Percentiles rank a stretch among this genome's conserved stretches.
These are phyloP conservation scores for Penicillium nucicola DNA, from an alignment of 495 filamentous ascomycete genomes.

Conservation along the genomic window DNA sequence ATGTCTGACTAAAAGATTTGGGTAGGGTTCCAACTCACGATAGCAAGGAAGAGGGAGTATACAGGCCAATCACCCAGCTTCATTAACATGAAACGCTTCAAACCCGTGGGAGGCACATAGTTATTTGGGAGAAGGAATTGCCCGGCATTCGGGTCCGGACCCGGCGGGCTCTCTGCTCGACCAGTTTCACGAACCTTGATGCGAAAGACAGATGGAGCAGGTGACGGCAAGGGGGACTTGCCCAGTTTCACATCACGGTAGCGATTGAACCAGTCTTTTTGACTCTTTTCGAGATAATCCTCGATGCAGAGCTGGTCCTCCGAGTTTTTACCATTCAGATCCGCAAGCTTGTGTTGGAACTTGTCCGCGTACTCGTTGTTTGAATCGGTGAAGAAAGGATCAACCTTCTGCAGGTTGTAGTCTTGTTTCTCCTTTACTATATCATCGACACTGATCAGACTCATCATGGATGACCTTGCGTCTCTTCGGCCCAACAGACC, in stretches of 20 bases:
- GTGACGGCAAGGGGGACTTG: conserved; percentile 42
- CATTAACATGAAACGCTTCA: conserved; percentile 51
- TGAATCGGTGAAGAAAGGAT: conserved; percentile 68
- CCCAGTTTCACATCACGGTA: conserved; percentile 57
- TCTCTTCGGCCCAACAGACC: conserved; percentile 32
- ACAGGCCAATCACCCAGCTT: conserved; percentile 63
- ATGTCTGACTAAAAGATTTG: background rate
- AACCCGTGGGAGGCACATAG: conserved; percentile 62
- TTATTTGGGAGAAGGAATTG: conserved; percentile 28
- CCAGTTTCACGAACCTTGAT: conserved; percentile 58
- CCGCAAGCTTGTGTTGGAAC: conserved; percentile 58
- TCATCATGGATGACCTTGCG: conserved; percentile 18
- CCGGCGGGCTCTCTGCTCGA: conserved; percentile 52
- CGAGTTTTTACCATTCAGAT: conserved; percentile 54
- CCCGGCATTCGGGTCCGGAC: conserved; percentile 26
- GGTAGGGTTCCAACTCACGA: conserved; percentile 3
- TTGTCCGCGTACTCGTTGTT: conserved; percentile 57
- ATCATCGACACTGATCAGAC: conserved; percentile 44
- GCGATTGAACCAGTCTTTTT: conserved; percentile 66
- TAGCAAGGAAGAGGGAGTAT: conserved; percentile 63
- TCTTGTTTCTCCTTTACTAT: conserved; percentile 53
- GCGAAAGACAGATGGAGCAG: conserved; percentile 40
- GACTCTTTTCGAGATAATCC: conserved; percentile 60
- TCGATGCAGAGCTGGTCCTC: conserved; percentile 62
- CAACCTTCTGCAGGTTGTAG: conserved; percentile 63